Evolutionary conservation across 2,329 filamentous ascomycete genomes (phyloP).

Genomic region (Thielaviopsis populi): DNA sequence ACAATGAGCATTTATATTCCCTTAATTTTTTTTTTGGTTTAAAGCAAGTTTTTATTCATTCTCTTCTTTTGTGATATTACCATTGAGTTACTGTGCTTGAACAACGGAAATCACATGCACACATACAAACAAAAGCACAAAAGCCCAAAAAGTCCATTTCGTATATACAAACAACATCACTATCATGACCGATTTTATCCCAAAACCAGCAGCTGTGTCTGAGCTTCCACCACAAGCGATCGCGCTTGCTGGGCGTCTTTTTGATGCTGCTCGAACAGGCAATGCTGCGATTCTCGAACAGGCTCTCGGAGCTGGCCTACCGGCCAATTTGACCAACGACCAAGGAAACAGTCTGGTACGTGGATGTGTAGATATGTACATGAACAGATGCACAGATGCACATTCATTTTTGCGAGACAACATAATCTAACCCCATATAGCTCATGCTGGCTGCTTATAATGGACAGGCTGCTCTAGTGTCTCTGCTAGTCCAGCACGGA

Average conservation of each 20-base stretch:
- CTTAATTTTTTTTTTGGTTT: not conserved
- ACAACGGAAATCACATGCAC: not conserved
- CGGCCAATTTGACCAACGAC: constrained; percentile 55
- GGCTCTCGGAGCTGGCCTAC: constrained; percentile 50
- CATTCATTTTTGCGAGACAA: not conserved
- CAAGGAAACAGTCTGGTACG: constrained; percentile 55
- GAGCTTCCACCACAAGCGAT: constrained; percentile 46
- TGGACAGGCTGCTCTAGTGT: constrained; percentile 46
- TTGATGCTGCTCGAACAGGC: constrained; percentile 49
- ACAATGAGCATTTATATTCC: too few relatives aligned
- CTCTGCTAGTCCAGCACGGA: constrained; percentile 44
- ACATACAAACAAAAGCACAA: too few relatives aligned
- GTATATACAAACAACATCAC: not conserved
- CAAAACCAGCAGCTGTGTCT: constrained; percentile 13
- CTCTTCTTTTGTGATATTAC: not conserved
- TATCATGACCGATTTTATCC: not conserved
- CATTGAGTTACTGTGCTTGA: not conserved
- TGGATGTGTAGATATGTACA: not conserved
- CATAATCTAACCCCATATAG: constrained; percentile 23
- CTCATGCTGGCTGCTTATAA: constrained; percentile 62
- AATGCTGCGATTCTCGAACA: constrained; percentile 42
- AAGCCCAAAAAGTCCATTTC: not conserved
- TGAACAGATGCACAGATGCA: not conserved
- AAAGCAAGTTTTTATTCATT: not conserved
- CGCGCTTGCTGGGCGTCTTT: constrained; percentile 50